Evolutionary conservation across 106 monocot species (phyloP).

Genomic region (Amphibolis antarctica): DNA sequence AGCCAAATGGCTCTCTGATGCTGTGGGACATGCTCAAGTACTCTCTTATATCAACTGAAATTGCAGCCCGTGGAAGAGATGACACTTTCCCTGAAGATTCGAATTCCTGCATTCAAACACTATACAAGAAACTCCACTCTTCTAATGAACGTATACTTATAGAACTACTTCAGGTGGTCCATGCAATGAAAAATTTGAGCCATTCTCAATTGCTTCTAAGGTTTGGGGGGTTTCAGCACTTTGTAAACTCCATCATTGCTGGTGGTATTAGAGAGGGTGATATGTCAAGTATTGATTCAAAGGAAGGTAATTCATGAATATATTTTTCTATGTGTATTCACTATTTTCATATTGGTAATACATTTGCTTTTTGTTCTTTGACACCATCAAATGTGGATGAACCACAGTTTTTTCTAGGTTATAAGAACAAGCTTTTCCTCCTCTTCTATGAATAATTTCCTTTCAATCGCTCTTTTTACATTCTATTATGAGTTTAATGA

Average conservation of each 20-base stretch:
- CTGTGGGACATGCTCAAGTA: slow-evolving; percentile 78
- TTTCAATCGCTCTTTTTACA: too few species aligned
- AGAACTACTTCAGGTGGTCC: slow-evolving; percentile 42
- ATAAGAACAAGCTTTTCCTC: too few species aligned
- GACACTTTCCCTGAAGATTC: slow-evolving; percentile 17
- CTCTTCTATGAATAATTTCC: too few species aligned
- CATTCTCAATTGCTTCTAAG: slow-evolving; percentile 45
- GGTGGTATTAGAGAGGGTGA: slow-evolving; percentile 28
- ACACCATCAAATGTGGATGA: too few species aligned
- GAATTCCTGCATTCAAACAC: slow-evolving; percentile 21
- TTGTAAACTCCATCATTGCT: slow-evolving; percentile 55
- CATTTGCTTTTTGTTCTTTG: neutral
- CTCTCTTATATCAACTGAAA: slow-evolving; percentile 66
- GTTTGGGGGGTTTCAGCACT: slow-evolving; percentile 55
- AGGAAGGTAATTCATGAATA: slow-evolving; percentile 27
- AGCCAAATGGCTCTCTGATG: slow-evolving; percentile 42
- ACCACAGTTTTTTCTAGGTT: too few species aligned
- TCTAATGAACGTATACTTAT: slow-evolving; percentile 55
- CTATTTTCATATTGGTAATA: neutral
- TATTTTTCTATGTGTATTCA: neutral
- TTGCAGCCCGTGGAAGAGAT: slow-evolving; percentile 54
- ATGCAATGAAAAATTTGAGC: slow-evolving; percentile 33
- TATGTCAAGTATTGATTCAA: slow-evolving; percentile 21
- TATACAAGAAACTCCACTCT: slow-evolving; percentile 45
- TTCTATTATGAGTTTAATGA: too few species aligned